A percentile compares a stretch with the other conserved stretches of the same genome.
Evolutionary conservation across 306 rosid genomes (phyloP).

Genomic region (Senna tora): DNA sequence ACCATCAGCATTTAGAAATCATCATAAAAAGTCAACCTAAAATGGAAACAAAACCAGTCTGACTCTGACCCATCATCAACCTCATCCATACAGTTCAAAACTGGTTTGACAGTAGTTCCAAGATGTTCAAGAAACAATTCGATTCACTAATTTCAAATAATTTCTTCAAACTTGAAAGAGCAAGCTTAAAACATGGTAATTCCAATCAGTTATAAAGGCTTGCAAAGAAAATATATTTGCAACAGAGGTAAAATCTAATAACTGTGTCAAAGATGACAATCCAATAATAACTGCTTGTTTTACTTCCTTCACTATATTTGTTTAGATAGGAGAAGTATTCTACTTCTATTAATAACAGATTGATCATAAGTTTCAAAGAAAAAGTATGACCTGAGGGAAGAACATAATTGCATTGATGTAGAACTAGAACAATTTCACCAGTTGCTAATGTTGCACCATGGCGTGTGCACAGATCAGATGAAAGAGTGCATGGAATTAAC

Average conservation of each 20-base stretch:
- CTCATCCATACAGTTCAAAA: not conserved
- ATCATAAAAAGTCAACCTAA: not conserved
- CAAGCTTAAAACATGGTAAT: constrained; percentile 15
- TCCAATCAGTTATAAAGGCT: too few species aligned
- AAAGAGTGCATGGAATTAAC: constrained; percentile 83
- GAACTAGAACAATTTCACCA: constrained; percentile 80
- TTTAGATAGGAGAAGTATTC: constrained; percentile 18
- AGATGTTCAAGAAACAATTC: constrained; percentile 20
- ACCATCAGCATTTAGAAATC: constrained; percentile 24
- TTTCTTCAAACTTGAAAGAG: constrained; percentile 10
- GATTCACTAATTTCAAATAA: constrained; percentile 11
- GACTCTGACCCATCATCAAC: constrained; percentile 14
- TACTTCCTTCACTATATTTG: not conserved
- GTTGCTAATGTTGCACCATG: constrained; percentile 91
- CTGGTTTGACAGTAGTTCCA: not conserved
- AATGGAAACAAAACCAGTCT: not conserved
- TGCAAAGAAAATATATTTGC: constrained; percentile 22
- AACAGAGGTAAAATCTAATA: constrained; percentile 32
- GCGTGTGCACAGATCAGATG: constrained; percentile 94
- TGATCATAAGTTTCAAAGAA: constrained; percentile 37
- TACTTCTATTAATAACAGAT: constrained; percentile 24
- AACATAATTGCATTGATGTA: constrained; percentile 63
- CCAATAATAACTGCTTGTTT: not conserved
- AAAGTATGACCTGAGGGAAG: constrained; percentile 68
- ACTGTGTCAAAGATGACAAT: not conserved